Evolutionary conservation across 345 rosid genomes (phyloP), one percentile per base, ranked within the genome.

Genomic region (Murraya koenigii): DNA sequence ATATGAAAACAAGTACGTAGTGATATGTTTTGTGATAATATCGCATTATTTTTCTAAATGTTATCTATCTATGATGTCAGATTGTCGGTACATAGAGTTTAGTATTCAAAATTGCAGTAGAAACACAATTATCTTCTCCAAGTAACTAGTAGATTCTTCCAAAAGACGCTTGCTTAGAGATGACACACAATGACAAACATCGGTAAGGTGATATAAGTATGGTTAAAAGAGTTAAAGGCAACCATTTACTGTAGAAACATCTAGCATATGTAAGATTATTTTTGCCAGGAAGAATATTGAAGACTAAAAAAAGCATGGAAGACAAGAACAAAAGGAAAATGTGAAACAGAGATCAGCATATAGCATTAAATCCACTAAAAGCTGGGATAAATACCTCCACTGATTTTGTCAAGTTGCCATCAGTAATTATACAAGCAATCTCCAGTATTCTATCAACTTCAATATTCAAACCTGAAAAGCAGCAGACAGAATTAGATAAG

Each of bases 341-440:
- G 55, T 59, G n/a, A 58, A 19, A 77, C 39, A 35, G 25, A 38
- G 25, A 61, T 26, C 52, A 56, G 9, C 14, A 69, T 65, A 68
- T 63, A 39, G 26, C 49, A 41, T 19, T 26, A 66, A 44, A 44
- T 15, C 19, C 20, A 6, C 58, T 9, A 38, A 3, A 8, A 39
- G 19, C 64, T 28, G 36, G 33, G 11, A 78, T 30, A 59, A 59
- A 10, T 82, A 93, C 99, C 97, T 96, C 99, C 54, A 89, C 80
- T 54, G 92, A 86, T 81, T 87, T 91, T 75, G 82, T 81, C 86
- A 96, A 85, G 26, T 61, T 82, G 35, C 97, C 98, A 87, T 96
- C 90, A 19, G 99, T 96, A 33, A 96, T 85, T 73, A 94, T 91
- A 80, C 99, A 94, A 22, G 97, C 97, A 84, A 96, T 96, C 89